A percentile compares a stretch with the other conserved stretches of the same genome.
Conservation (phyloP, 2,329 filamentous ascomycete species). For the Penicillium frequentans region DNA sequence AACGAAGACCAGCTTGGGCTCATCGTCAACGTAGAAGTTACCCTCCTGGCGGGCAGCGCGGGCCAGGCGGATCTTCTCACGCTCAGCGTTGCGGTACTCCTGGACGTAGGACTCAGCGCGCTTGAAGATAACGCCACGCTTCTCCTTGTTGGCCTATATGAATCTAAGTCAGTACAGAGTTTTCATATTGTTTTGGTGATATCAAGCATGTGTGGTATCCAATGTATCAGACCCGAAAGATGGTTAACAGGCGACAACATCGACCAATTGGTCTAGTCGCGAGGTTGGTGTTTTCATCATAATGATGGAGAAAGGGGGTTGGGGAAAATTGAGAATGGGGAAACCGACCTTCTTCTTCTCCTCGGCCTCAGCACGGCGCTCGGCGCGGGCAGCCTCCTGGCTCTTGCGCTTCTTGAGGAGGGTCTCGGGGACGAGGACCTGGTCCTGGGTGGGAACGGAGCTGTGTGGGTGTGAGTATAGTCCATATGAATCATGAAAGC, state of each 20-base stretch:
- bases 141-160: conserved; percentile 91
- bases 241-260: conserved; percentile 81
- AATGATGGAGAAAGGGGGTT: conserved; percentile 17
- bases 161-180: conserved; percentile 28
- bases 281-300: conserved; percentile 84
- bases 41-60: conserved; percentile 90
- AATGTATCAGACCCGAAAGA: conserved; percentile 71
- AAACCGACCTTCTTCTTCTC: conserved; percentile 89
- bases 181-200: conserved; percentile 10
- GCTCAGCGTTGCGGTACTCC: conserved; percentile 98
- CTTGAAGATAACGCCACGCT: conserved; percentile 99
- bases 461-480: conserved; percentile 72
- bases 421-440: conserved; percentile 97
- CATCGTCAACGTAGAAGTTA: conserved; percentile 89
- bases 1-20: conserved; percentile 96
- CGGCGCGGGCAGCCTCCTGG: conserved; percentile 98
- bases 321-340: conserved; percentile 9
- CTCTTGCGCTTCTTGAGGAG: conserved; percentile 99
- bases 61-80: conserved; percentile 92
- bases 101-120: conserved; percentile 99
- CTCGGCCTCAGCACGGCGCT: conserved; percentile 73
- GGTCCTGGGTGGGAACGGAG: conserved; percentile 88
- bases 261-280: conserved; percentile 90
- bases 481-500: conserved; percentile 63
- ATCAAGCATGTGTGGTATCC: conserved; percentile 18